Conservation (phyloP, 306 rosid genomes). For the Castanea crenata region DNA sequence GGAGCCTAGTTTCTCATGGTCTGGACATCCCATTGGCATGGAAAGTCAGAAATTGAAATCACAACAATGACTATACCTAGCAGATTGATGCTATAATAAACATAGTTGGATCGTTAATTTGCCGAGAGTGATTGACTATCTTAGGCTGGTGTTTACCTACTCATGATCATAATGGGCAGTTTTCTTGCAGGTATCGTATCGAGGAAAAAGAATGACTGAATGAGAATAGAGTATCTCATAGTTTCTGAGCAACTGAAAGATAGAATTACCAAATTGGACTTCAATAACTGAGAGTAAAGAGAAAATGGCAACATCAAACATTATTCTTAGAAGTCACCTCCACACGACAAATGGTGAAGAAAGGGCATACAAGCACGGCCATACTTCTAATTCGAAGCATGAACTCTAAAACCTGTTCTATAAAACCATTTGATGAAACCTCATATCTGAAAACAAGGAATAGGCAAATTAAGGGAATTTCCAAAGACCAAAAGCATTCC, state of each 20-base stretch:
- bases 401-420: too few species aligned
- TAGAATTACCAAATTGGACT: constrained; percentile 32
- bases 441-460: too few species aligned
- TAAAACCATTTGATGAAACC: too few species aligned
- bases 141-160: constrained; percentile 4
- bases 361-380: too few species aligned
- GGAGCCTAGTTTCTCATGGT: constrained; percentile 92
- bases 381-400: too few species aligned
- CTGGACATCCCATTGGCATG: constrained; percentile 71
- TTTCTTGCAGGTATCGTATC: constrained; percentile 66
- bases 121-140: constrained; percentile 5
- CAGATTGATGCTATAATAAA: constrained; percentile 16
- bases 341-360: too few species aligned
- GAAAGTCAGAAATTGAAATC: constrained; percentile 57
- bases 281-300: too few species aligned
- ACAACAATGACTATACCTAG: not conserved
- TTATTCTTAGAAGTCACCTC: too few species aligned
- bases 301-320: too few species aligned
- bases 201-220: constrained; percentile 58
- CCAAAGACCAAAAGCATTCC: too few species aligned
- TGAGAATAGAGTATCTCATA: constrained; percentile 90
- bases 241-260: constrained; percentile 65
- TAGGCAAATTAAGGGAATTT: too few species aligned
- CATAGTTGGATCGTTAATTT: not conserved
- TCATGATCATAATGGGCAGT: constrained; percentile 20